Evolutionary conservation across 2,329 filamentous ascomycete genomes (phyloP).

Genomic region (Clonostachys rosea): DNA sequence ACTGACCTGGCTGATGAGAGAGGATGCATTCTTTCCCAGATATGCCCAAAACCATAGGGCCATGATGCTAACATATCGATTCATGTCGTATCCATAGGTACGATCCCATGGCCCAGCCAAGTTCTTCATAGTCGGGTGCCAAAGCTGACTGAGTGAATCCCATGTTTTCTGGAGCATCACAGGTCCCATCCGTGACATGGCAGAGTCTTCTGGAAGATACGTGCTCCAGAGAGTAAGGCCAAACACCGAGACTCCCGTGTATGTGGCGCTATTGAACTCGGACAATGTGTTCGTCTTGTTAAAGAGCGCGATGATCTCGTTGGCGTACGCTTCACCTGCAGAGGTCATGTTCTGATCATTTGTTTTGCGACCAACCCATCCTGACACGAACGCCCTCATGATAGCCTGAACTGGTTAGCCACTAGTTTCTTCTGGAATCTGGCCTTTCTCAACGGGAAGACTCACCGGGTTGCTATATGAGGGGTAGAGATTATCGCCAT

Average conservation of each 20-base stretch:
- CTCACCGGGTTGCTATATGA: constrained; percentile 51
- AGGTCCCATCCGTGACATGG: constrained; percentile 46
- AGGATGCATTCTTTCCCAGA: constrained; percentile 39
- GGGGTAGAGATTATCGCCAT: constrained; percentile 57
- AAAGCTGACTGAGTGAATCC: constrained; percentile 45
- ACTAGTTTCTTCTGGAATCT: too few relatives aligned
- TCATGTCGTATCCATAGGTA: constrained; percentile 61
- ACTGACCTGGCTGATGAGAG: constrained; percentile 22
- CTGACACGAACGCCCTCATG: constrained; percentile 58
- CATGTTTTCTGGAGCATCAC: constrained; percentile 49
- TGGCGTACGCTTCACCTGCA: constrained; percentile 50
- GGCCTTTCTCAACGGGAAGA: constrained; percentile 11
- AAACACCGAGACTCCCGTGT: constrained; percentile 56
- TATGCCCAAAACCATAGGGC: constrained; percentile 55
- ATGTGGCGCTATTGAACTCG: constrained; percentile 60
- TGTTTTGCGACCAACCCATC: constrained; percentile 51
- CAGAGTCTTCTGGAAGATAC: constrained; percentile 47
- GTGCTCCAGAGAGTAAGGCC: constrained; percentile 55
- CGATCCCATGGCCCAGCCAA: constrained; percentile 63
- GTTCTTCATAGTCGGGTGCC: constrained; percentile 55
- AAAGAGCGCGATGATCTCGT: constrained; percentile 52
- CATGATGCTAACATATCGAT: constrained; percentile 53
- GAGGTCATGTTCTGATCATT: constrained; percentile 54
- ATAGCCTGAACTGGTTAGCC: constrained; percentile 22
- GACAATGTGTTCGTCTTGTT: constrained; percentile 50